Percentiles rank a stretch among this genome's conserved stretches.
Evolutionary conservation across 441 rosid genomes (phyloP).

Genomic region (Manihot esculenta): DNA sequence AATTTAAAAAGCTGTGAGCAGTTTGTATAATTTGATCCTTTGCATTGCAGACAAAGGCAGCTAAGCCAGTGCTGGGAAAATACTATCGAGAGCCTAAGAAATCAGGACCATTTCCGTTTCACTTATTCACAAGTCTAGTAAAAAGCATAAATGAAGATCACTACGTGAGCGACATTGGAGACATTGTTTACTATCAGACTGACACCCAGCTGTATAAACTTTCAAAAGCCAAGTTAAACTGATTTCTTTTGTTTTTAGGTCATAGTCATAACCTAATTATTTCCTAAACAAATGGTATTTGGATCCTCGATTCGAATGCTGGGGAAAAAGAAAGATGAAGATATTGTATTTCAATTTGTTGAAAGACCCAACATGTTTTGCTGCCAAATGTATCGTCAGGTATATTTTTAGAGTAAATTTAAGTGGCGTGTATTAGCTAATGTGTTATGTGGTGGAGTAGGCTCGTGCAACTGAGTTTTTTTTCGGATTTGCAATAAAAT

Average conservation of each 20-base stretch:
- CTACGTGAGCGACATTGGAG: slow-evolving; percentile 55
- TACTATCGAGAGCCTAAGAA: slow-evolving; percentile 54
- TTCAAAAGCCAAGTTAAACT: background rate
- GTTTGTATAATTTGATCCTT: background rate
- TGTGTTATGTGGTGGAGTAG: no score
- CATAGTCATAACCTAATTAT: background rate
- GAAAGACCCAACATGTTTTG: no score
- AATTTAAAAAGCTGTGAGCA: no score
- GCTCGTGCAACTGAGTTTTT: no score
- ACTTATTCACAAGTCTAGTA: slow-evolving; percentile 35
- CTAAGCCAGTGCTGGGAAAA: slow-evolving; percentile 51
- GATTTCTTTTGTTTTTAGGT: background rate
- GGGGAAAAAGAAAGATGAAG: no score
- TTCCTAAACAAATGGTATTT: no score
- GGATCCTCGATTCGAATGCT: no score
- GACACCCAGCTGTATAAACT: background rate
- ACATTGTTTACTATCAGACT: slow-evolving; percentile 42
- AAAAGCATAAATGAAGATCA: slow-evolving; percentile 48
- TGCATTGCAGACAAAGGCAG: slow-evolving; percentile 43
- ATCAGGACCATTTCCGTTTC: slow-evolving; percentile 50
- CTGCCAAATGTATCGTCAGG: no score
- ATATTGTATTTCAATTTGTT: no score
- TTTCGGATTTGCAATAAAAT: no score
- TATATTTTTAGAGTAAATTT: no score
- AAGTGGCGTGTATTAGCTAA: no score